phyloP scores from a whole-genome alignment of 225 moss, liverwort and hornwort species.

The Anthoceros angustus region DNA sequence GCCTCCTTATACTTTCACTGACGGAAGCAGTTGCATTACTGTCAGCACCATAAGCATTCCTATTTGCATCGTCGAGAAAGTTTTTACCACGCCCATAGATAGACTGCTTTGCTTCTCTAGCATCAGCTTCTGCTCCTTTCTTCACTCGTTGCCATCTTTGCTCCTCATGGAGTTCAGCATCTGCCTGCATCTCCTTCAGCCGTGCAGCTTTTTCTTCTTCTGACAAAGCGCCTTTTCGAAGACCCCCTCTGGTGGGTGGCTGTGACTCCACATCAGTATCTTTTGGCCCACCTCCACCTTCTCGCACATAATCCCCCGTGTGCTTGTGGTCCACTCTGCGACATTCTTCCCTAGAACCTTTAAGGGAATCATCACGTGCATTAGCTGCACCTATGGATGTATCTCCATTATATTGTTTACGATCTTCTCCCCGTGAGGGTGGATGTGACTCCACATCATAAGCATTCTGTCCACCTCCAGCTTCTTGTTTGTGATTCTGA shows the following conservation, averaged over 20 bases:
- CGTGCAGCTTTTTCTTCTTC: constrained; percentile 46
- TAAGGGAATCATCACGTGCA: background rate
- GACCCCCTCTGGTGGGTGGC: constrained; percentile 21
- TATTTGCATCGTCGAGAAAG: constrained; percentile 39
- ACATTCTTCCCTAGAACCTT: constrained; percentile 8
- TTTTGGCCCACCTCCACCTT: constrained; percentile 11
- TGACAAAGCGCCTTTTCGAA: too few relatives aligned
- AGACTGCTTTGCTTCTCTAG: constrained; percentile 24
- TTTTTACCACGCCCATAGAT: constrained; percentile 31
- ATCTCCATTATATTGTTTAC: too few relatives aligned
- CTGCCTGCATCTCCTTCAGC: constrained; percentile 44
- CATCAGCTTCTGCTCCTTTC: constrained; percentile 46
- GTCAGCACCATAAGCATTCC: constrained; percentile 35
- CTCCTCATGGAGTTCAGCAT: constrained; percentile 55
- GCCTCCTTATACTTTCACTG: constrained; percentile 43
- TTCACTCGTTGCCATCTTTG: constrained; percentile 60
- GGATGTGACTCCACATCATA: too few relatives aligned
- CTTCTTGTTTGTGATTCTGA: too few relatives aligned
- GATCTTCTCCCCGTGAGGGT: too few relatives aligned
- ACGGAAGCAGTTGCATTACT: constrained; percentile 21
- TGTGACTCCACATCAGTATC: constrained; percentile 11
- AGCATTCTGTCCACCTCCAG: too few relatives aligned
- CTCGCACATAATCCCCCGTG: constrained; percentile 5
- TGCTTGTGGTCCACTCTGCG: constrained; percentile 8
- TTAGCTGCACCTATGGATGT: too few relatives aligned